A percentile compares a stretch with the other conserved stretches of the same genome.
Evolutionary conservation across 352 stramenopile genomes (phyloP).

Genomic region (Phytophthora lateralis): DNA sequence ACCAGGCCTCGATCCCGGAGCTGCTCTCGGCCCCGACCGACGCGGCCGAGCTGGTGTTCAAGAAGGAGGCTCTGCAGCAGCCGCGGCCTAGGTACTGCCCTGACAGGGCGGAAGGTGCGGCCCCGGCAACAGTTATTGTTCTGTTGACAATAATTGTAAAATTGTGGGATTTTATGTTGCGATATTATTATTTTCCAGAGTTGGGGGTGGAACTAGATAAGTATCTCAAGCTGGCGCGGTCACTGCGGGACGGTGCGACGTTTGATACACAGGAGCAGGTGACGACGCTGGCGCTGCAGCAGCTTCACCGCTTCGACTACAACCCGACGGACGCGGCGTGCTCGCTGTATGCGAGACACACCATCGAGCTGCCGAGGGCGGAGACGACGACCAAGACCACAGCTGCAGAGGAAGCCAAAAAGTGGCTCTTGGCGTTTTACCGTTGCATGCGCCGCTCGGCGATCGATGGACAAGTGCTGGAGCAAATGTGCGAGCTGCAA

Average conservation of each 20-base stretch:
- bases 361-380: slow-evolving; percentile 64
- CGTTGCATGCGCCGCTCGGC: slow-evolving; percentile 47
- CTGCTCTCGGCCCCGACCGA: slow-evolving; percentile 32
- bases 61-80: slow-evolving; percentile 38
- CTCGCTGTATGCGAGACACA: slow-evolving; percentile 82
- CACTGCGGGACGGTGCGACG: slow-evolving; percentile 75
- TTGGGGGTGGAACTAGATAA: slow-evolving; percentile 73
- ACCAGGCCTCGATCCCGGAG: slow-evolving; percentile 75
- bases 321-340: slow-evolving; percentile 79
- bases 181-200: slow-evolving; percentile 29
- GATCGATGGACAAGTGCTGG: slow-evolving; percentile 49
- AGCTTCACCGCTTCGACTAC: slow-evolving; percentile 85
- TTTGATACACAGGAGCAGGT: slow-evolving; percentile 86
- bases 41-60: slow-evolving; percentile 30
- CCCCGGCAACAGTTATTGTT: slow-evolving; percentile 2
- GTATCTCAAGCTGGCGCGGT: slow-evolving; percentile 79
- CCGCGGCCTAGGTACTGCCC: slow-evolving; percentile 47
- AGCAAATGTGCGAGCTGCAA: slow-evolving; percentile 47
- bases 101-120: slow-evolving; percentile 61
- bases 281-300: slow-evolving; percentile 66
- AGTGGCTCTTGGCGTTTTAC: slow-evolving; percentile 76
- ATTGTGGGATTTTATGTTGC: slow-evolving; percentile 4
- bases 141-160: slow-evolving; percentile 4
- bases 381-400: slow-evolving; percentile 17
- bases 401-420: slow-evolving; percentile 48